Base-by-base conservation (phyloP, 1,284 basidiomycete genomes). In the Xanthoconium separans region DNA sequence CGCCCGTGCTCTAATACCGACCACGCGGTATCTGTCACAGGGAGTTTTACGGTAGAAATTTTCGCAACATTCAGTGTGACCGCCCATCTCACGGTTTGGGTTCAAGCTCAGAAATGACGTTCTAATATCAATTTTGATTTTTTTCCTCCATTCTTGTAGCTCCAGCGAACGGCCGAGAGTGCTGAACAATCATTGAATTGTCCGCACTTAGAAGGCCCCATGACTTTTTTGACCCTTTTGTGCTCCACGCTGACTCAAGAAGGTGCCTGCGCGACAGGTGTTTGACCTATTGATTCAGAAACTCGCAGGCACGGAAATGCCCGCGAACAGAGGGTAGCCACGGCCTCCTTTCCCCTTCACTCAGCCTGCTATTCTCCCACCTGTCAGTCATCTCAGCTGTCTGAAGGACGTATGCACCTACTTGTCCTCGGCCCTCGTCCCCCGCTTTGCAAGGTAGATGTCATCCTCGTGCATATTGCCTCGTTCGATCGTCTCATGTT, bases 301-400 rank as follows among this genome's bases (percentile, higher is more conserved):
- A 47, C 54, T 49, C n/a, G 44, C 42, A 44, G 44, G n/a, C 55
- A 51, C 56, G 63, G 63, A 42, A 61, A 63, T 54, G 51, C 44
- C 65, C 63, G 61, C 42, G 46, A 47, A 40, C 34, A 18, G 3
- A n/a, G 34, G 18, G 22, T 45, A 50, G 45, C 22, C 37, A 30
- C 51, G 30, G 49, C 46, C 39, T 41, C 20, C 46, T 51, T 47
- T 53, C 41, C 33, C 45, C 49, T 22, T 39, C 47, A 18, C 46
- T 31, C 31, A 36, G 24, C 24, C 31, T 39, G 10, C 20, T 31
- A 53, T 47, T 37, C 41, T 33, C 43, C 37, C 42, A 29, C 50
- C 33, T 45, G 42, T 22, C 37, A 27, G 24, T 37, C 49, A 24
- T 37, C 44, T 50, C 54, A 44, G 12, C 47, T 30, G 29, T 13